Base-by-base conservation (phyloP, 2,329 filamentous ascomycete genomes). In the Fusarium siculi region DNA sequence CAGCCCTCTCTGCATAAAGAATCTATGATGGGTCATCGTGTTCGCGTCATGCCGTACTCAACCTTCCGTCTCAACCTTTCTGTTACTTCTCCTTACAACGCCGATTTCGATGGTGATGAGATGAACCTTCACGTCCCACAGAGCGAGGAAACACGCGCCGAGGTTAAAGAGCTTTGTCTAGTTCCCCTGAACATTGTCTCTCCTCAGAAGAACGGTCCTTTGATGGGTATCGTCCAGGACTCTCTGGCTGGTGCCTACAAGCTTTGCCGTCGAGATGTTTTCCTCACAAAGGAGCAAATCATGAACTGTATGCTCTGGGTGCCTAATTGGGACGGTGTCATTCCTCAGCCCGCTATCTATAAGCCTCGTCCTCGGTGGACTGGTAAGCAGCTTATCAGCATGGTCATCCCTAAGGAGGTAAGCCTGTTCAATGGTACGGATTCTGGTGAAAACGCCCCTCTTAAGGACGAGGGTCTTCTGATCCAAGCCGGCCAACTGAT, bases 121-220 rank as follows among this genome's bases (percentile, higher is more conserved):
- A 99, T 99, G 96, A 99, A 99, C 81, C 90, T 99, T 85, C 96
- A 99, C 89, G 97, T 99, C 58, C 97, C 96, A 8, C 96, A 99
- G 80, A 96, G 93, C 42, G 95, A 99, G 80, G 97, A 99, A 83
- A 97, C 97, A 39, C 93, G 96, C 68, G 95, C 97, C 50, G 96
- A 99, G 83, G 91, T 99, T 76, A 94, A 91, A 82, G 93, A 98
- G 81, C 89, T 99, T 19, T 98, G 96, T 82, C 93, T 98, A 89
- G 96, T 99, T n/a, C 96, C 96, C 2, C 89, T 96, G 77, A 98
- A 99, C 82, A 98, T 99, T 79, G 97, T 99, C 15, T 99, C 97
- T 4, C 96, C 96, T 9, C 96, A 99, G 83, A 92, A 95, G 80
- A 99, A 99, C 83, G 93, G 94, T 64, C 97, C 96, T 52, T 88